These are phyloP conservation scores for Colletotrichum godetiae DNA, from an alignment of 2,329 filamentous ascomycete genomes.

Conservation along the genomic window DNA sequence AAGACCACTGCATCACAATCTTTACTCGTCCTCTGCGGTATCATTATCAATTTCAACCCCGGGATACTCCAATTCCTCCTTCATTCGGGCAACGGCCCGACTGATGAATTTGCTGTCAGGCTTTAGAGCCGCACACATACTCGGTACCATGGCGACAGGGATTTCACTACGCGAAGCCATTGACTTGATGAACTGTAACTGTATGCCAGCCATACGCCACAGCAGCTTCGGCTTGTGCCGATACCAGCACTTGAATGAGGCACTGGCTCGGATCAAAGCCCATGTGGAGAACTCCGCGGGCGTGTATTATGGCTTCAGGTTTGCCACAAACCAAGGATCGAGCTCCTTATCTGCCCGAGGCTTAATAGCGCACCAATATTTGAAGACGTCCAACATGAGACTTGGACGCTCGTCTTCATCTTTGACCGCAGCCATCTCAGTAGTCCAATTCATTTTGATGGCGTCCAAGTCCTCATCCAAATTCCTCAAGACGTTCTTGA, in stretches of 20 bases:
- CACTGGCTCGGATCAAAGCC: slow-evolving; percentile 63
- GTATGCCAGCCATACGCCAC: slow-evolving; percentile 61
- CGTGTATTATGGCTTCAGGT: slow-evolving; percentile 41
- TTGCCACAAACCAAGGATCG: slow-evolving; percentile 38
- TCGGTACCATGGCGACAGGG: slow-evolving; percentile 47
- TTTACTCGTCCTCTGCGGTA: too few species aligned
- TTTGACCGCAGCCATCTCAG: neutral
- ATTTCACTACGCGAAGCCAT: slow-evolving; percentile 37
- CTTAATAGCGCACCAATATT: slow-evolving; percentile 55
- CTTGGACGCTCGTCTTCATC: slow-evolving; percentile 37
- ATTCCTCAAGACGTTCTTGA: slow-evolving; percentile 44
- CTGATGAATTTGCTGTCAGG: slow-evolving; percentile 47
- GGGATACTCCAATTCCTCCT: slow-evolving; percentile 17
- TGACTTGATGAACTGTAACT: slow-evolving; percentile 61
- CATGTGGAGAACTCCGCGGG: slow-evolving; percentile 47
- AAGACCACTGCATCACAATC: too few species aligned
- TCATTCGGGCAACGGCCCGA: slow-evolving; percentile 35
- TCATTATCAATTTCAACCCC: slow-evolving; percentile 24
- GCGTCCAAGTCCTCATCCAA: slow-evolving; percentile 49
- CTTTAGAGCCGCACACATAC: slow-evolving; percentile 49
- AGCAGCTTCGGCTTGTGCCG: slow-evolving; percentile 44
- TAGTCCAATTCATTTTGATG: slow-evolving; percentile 47
- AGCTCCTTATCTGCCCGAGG: slow-evolving; percentile 39
- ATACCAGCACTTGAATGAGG: slow-evolving; percentile 54
- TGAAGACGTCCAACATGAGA: slow-evolving; percentile 49